These are phyloP conservation scores for Pyrenophora seminiperda DNA, from an alignment of 2,329 filamentous ascomycete species.

Conservation along the genomic window DNA sequence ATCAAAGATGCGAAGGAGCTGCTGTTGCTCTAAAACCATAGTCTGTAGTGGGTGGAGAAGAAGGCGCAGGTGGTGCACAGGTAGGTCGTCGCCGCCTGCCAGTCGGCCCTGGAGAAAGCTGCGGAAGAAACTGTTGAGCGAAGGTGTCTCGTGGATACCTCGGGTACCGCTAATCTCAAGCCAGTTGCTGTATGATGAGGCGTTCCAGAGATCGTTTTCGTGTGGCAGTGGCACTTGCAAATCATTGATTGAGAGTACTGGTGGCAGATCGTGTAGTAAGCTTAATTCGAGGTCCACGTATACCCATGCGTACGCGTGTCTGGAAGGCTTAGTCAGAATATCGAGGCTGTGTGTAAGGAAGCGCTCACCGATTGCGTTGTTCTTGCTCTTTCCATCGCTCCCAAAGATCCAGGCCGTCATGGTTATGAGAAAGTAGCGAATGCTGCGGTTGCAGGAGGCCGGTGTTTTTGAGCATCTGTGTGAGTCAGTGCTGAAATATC, in stretches of 20 bases:
- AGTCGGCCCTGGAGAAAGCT: slow-evolving; percentile 12
- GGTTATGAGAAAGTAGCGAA: background rate
- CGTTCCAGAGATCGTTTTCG: slow-evolving; percentile 4
- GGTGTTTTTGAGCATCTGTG: slow-evolving; percentile 5
- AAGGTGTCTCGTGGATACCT: background rate
- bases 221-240: slow-evolving; percentile 8
- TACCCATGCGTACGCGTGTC: slow-evolving; percentile 11
- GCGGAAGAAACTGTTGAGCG: slow-evolving; percentile 9
- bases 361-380: slow-evolving; percentile 5
- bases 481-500: background rate
- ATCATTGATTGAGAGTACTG: slow-evolving; percentile 9
- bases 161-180: background rate
- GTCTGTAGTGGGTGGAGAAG: slow-evolving; percentile 10
- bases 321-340: background rate
- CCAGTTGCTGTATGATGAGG: slow-evolving; percentile 7
- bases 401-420: slow-evolving; percentile 2
- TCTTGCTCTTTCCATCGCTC: slow-evolving; percentile 9
- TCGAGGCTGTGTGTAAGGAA: background rate
- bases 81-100: background rate
- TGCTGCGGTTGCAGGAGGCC: slow-evolving; percentile 5
- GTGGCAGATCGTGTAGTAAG: slow-evolving; percentile 8
- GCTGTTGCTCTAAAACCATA: slow-evolving; percentile 12
- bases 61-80: slow-evolving; percentile 8
- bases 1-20: slow-evolving; percentile 12
- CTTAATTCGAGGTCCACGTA: slow-evolving; percentile 11